Base-by-base conservation (phyloP, 805 yeast genomes). In the Pichia nakasei region DNA sequence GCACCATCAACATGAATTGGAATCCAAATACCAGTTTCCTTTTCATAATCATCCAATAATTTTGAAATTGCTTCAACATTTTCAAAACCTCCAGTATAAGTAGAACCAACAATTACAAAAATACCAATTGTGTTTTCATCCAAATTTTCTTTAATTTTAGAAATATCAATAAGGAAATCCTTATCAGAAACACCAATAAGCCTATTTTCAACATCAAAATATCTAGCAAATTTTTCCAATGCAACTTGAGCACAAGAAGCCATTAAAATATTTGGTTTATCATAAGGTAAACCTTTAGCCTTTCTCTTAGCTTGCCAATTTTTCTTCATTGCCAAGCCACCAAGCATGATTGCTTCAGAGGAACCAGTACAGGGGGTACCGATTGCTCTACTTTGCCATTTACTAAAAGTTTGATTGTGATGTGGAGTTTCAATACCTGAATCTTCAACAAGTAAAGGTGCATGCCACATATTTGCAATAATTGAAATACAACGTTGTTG, bases 1-100 rank as follows among this genome's bases (percentile, higher is more conserved):
- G 96, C 96, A 52, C 93, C 97, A 61, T 88, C 97, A 22, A 89
- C 93, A 59, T 88, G 97, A 57, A 88, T 86, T 38, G 93, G 87
- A 46, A 88, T 70, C 54, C 73, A 73, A 46, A 65, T 46, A 7
- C 94, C 94, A 3, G 73, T 79, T 52, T 81, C 80, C 47, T 65
- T 64, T 59, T 89, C 81, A 52, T 76, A 72, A 44, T 80, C 76
- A 57, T 82, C 89, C 49, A 88, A 68, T n/a, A 82, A 66, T n/a
- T 72, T 60, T 40, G 76, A 61, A 37, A 86, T 78, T 34, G 68
- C 67, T 48, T 65, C 70, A 35, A 88, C 88, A 43, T 83, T 76
- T 61, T 88, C 96, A 64, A 85, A 87, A 39, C 88, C 88, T 46
- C 97, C 97, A 5, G 96, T 88, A 64, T 84, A 88, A 12, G 97